Conservation (phyloP, 192 early-diverging fungal species). For the Lobosporangium transversale region DNA sequence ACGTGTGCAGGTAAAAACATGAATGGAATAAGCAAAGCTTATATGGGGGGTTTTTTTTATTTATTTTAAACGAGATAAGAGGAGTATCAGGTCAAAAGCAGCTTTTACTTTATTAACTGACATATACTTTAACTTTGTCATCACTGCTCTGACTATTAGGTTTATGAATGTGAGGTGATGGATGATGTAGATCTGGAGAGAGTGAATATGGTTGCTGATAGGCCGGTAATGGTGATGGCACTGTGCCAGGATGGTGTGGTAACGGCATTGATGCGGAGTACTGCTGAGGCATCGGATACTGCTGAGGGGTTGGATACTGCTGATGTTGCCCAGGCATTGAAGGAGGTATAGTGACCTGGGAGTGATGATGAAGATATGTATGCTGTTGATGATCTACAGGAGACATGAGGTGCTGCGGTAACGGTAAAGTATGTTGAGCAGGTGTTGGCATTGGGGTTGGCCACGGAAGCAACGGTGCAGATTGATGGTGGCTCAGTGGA, state of each 20-base stretch:
- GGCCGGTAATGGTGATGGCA: not conserved
- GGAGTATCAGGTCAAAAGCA: too few species aligned
- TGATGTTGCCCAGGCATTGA: constrained; percentile 1
- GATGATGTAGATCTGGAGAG: not conserved
- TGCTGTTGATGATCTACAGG: not conserved
- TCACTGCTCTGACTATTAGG: not conserved
- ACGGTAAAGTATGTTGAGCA: not conserved
- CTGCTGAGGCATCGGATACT: constrained; percentile 4
- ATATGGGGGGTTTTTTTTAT: too few species aligned
- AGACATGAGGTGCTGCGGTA: not conserved
- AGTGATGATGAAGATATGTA: not conserved
- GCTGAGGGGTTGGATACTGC: not conserved
- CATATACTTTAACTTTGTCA: constrained; percentile 8
- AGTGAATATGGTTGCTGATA: not conserved
- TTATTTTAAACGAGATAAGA: not conserved
- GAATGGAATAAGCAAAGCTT: too few species aligned
- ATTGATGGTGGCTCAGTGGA: not conserved
- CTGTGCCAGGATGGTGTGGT: constrained; percentile 1
- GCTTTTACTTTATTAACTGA: not conserved
- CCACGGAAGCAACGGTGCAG: not conserved
- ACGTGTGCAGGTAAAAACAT: too few species aligned
- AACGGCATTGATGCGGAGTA: not conserved
- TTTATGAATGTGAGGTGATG: not conserved
- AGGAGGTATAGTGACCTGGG: too few species aligned
- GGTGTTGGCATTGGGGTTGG: not conserved